phyloP scores from a whole-genome alignment of 495 filamentous ascomycete species.

The Podospora fimiseda region DNA sequence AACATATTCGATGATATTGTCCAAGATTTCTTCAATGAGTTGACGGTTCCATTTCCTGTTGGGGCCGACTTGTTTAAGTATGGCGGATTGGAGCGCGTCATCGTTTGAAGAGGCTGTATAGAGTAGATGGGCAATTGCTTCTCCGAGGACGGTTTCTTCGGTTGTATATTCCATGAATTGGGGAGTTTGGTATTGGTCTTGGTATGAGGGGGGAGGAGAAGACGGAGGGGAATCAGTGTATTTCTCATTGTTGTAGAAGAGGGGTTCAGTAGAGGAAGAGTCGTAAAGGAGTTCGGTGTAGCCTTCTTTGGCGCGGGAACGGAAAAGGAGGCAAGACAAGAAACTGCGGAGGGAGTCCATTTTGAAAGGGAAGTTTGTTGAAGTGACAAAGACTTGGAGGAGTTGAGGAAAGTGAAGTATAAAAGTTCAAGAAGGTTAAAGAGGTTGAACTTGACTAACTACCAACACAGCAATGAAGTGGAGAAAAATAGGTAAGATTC shows the following conservation, averaged over 20 bases:
- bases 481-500: not conserved
- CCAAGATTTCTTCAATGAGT: constrained; percentile 16
- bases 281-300: constrained; percentile 17
- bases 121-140: constrained; percentile 14
- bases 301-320: constrained; percentile 1
- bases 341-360: constrained; percentile 15
- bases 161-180: not conserved
- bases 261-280: not conserved
- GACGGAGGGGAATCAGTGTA: not conserved
- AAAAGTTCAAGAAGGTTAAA: too few relatives aligned
- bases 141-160: too few relatives aligned
- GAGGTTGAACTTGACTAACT: not conserved
- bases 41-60: constrained; percentile 12
- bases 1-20: constrained; percentile 18
- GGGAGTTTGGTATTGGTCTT: not conserved
- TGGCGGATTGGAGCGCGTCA: constrained; percentile 10
- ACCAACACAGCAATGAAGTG: not conserved
- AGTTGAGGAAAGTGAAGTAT: not conserved
- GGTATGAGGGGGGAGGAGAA: too few relatives aligned
- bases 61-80: constrained; percentile 4
- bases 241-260: not conserved
- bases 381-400: not conserved
- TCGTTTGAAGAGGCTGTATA: constrained; percentile 13
- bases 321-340: constrained; percentile 14
- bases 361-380: not conserved